Evolutionary conservation across 2,329 filamentous ascomycete species (phyloP).

Genomic region (Sporothrix phasma): DNA sequence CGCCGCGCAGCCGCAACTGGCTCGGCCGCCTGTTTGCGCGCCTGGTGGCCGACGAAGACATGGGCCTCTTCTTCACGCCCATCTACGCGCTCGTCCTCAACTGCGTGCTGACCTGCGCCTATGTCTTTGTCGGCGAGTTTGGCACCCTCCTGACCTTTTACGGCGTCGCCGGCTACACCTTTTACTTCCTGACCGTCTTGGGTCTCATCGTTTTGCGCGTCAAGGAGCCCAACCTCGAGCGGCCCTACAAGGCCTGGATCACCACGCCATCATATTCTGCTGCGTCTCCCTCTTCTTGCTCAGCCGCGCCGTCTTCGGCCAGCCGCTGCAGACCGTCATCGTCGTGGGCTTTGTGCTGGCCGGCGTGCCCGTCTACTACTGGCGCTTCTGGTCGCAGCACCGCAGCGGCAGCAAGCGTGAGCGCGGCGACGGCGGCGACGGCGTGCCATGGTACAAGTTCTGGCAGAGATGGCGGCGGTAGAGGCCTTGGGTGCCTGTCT

Average conservation of each 20-base stretch:
- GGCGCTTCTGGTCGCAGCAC: constrained; percentile 55
- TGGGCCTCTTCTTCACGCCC: constrained; percentile 85
- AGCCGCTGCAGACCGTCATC: constrained; percentile 80
- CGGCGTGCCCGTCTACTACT: constrained; percentile 83
- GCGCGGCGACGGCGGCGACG: constrained; percentile 22
- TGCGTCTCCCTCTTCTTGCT: constrained; percentile 92
- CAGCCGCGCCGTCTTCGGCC: constrained; percentile 77
- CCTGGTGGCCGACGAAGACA: constrained; percentile 65
- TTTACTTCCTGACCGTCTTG: constrained; percentile 92
- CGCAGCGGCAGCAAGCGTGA: constrained; percentile 37
- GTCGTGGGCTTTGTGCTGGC: constrained; percentile 77
- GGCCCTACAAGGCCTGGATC: constrained; percentile 95
- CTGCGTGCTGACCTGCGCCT: constrained; percentile 58
- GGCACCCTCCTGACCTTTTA: constrained; percentile 90
- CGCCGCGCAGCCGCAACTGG: constrained; percentile 44
- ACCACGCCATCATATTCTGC: constrained; percentile 93
- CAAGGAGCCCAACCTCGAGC: constrained; percentile 73
- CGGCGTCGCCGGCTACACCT: constrained; percentile 91
- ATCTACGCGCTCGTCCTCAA: constrained; percentile 86
- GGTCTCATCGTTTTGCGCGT: constrained; percentile 87
- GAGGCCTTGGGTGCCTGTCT: not conserved
- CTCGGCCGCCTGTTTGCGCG: constrained; percentile 47
- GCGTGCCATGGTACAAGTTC: constrained; percentile 47
- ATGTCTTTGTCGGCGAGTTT: constrained; percentile 84
- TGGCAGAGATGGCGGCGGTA: constrained; percentile 37